Evolutionary conservation across 2,329 filamentous ascomycete genomes (phyloP).

Genomic region (Stemphylium beticola): DNA sequence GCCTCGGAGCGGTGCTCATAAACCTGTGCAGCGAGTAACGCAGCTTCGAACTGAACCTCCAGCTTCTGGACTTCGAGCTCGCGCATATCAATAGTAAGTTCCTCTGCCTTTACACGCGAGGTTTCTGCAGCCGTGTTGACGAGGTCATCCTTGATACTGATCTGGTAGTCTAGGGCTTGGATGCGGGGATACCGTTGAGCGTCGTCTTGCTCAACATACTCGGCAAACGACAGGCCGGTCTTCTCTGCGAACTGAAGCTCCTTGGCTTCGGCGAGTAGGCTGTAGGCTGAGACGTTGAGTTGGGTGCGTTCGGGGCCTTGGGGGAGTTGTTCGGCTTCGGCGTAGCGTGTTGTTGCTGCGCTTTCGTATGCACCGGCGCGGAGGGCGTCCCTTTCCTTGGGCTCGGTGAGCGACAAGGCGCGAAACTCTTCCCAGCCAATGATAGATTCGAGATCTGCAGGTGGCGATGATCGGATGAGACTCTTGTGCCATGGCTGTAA

Average conservation of each 20-base stretch:
- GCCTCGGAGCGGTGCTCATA: constrained; percentile 32
- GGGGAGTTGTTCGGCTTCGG: constrained; percentile 28
- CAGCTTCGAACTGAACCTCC: constrained; percentile 22
- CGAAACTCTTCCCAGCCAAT: constrained; percentile 40
- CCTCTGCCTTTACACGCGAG: constrained; percentile 14
- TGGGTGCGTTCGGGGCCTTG: constrained; percentile 23
- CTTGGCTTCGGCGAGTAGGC: constrained; percentile 39
- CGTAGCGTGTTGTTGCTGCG: constrained; percentile 31
- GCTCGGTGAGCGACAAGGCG: constrained; percentile 23
- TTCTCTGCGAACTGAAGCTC: constrained; percentile 29
- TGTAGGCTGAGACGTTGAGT: constrained; percentile 34
- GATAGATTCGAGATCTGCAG: constrained; percentile 30
- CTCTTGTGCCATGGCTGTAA: constrained; percentile 31
- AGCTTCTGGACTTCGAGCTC: constrained; percentile 26
- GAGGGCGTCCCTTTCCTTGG: constrained; percentile 27
- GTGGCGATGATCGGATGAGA: constrained; percentile 23
- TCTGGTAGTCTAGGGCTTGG: constrained; percentile 28
- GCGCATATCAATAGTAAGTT: constrained; percentile 21
- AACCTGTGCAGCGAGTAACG: constrained; percentile 30
- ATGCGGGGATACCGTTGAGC: constrained; percentile 20
- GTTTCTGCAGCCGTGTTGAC: constrained; percentile 20
- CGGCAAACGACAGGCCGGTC: constrained; percentile 26
- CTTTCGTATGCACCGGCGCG: constrained; percentile 36
- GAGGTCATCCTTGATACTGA: constrained; percentile 22
- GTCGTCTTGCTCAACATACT: constrained; percentile 16